Evolutionary conservation across 2,329 filamentous ascomycete genomes (phyloP).

Genomic region (Amesomyces nigricolor): DNA sequence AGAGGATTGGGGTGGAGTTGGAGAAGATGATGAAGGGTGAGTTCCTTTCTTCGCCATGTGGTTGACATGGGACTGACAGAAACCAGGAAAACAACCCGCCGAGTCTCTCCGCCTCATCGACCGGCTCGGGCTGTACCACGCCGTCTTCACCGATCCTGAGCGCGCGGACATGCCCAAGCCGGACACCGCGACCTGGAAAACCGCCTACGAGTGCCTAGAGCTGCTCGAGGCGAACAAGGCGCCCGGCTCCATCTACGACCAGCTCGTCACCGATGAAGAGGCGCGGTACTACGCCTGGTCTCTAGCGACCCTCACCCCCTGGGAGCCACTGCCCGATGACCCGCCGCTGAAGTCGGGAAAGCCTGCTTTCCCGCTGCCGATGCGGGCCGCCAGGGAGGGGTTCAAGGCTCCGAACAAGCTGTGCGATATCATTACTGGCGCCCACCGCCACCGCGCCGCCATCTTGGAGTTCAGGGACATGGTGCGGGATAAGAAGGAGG

Average conservation of each 20-base stretch:
- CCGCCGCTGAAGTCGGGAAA: slow-evolving; percentile 40
- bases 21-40: slow-evolving; percentile 83
- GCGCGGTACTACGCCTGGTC: slow-evolving; percentile 72
- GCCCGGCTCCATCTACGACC: slow-evolving; percentile 43
- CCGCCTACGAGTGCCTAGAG: slow-evolving; percentile 59
- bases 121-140: slow-evolving; percentile 60
- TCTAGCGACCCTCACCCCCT: slow-evolving; percentile 69
- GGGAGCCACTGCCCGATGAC: slow-evolving; percentile 48
- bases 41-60: slow-evolving; percentile 1
- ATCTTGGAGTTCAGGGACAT: slow-evolving; percentile 59
- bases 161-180: slow-evolving; percentile 48
- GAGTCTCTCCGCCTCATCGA: slow-evolving; percentile 61
- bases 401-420: slow-evolving; percentile 75
- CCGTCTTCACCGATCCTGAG: slow-evolving; percentile 67
- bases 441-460: slow-evolving; percentile 55
- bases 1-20: slow-evolving; percentile 79
- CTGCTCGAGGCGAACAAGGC: slow-evolving; percentile 41
- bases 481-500: slow-evolving; percentile 39
- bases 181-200: slow-evolving; percentile 54
- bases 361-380: slow-evolving; percentile 51
- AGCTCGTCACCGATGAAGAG: slow-evolving; percentile 57
- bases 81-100: slow-evolving; percentile 51
- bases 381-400: slow-evolving; percentile 65
- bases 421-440: slow-evolving; percentile 59
- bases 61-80: slow-evolving; percentile 4